Percentiles rank a stretch among this genome's conserved stretches.
Evolutionary conservation across 352 stramenopile species (phyloP).

Genomic region (Phytophthora vignae): DNA sequence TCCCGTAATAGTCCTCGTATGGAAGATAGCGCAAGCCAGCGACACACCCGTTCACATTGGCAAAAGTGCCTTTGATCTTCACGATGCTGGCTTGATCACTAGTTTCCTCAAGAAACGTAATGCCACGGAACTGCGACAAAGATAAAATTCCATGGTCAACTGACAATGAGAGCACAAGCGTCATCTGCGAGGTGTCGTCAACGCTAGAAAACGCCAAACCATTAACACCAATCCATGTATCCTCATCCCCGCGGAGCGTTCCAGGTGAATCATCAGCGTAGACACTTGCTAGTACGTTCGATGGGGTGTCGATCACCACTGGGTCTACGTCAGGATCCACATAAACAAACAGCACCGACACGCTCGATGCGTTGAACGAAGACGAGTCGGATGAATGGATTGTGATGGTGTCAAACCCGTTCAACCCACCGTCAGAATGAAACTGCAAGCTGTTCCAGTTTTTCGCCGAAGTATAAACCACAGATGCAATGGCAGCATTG

Average conservation of each 20-base stretch:
- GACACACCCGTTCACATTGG: constrained; percentile 55
- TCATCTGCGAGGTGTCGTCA: constrained; percentile 50
- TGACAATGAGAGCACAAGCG: constrained; percentile 40
- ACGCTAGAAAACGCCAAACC: constrained; percentile 52
- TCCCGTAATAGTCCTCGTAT: constrained; percentile 47
- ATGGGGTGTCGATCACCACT: constrained; percentile 36
- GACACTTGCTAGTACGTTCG: constrained; percentile 41
- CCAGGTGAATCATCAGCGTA: constrained; percentile 29
- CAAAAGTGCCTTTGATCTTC: constrained; percentile 49
- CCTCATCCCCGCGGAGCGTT: constrained; percentile 58
- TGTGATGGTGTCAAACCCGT: constrained; percentile 60
- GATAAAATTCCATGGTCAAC: constrained; percentile 37
- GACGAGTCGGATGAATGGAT: constrained; percentile 49
- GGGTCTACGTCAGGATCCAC: constrained; percentile 41
- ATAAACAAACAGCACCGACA: constrained; percentile 44
- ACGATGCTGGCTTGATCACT: constrained; percentile 7
- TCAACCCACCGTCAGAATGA: constrained; percentile 29
- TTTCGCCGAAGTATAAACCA: constrained; percentile 61
- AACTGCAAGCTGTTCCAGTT: constrained; percentile 76
- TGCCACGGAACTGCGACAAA: constrained; percentile 21
- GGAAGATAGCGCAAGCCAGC: constrained; percentile 51
- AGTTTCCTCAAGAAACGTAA: constrained; percentile 38
- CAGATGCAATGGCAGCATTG: constrained; percentile 49
- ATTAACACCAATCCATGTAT: constrained; percentile 41
- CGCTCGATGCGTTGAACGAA: constrained; percentile 45